Conservation (phyloP, 2,329 filamentous ascomycete species). For the Cercospora nicotianae region DNA sequence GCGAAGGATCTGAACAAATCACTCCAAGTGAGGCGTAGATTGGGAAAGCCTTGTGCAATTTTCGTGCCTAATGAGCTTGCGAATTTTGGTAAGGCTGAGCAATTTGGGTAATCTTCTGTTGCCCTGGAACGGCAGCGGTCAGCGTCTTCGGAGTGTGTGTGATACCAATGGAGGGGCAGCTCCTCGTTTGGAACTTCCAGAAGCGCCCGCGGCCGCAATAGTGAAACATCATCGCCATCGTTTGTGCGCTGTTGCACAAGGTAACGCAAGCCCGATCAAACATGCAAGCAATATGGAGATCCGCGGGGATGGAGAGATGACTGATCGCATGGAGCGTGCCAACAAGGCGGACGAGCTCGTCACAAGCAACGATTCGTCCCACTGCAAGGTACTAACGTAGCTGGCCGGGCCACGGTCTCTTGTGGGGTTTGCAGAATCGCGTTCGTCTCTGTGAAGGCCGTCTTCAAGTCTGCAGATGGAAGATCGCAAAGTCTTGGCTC, state of each 20-base stretch:
- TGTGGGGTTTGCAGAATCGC: neutral
- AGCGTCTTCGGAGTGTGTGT: neutral
- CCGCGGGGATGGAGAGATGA: slow-evolving; percentile 9
- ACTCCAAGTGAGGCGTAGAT: slow-evolving; percentile 11
- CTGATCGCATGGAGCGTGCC: slow-evolving; percentile 4
- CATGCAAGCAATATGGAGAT: slow-evolving; percentile 17
- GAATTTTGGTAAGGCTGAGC: slow-evolving; percentile 13
- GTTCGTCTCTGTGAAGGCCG: neutral
- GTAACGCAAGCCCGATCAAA: slow-evolving; percentile 14
- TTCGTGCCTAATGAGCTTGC: neutral
- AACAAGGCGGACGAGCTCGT: neutral
- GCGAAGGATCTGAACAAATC: slow-evolving; percentile 6
- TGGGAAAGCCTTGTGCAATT: slow-evolving; percentile 6
- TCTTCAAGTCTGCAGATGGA: neutral
- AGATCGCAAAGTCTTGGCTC: neutral
- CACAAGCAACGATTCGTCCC: neutral
- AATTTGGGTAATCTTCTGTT: slow-evolving; percentile 5
- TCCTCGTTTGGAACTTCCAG: neutral
- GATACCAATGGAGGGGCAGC: neutral
- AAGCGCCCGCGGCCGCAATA: slow-evolving; percentile 6
- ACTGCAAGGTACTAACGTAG: neutral
- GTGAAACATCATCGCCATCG: neutral
- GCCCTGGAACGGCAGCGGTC: neutral
- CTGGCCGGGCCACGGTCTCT: neutral
- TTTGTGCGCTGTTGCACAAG: slow-evolving; percentile 3